These are phyloP conservation scores for Gymnopus androsaceus DNA, from an alignment of 1,284 basidiomycete genomes.

Conservation along the genomic window DNA sequence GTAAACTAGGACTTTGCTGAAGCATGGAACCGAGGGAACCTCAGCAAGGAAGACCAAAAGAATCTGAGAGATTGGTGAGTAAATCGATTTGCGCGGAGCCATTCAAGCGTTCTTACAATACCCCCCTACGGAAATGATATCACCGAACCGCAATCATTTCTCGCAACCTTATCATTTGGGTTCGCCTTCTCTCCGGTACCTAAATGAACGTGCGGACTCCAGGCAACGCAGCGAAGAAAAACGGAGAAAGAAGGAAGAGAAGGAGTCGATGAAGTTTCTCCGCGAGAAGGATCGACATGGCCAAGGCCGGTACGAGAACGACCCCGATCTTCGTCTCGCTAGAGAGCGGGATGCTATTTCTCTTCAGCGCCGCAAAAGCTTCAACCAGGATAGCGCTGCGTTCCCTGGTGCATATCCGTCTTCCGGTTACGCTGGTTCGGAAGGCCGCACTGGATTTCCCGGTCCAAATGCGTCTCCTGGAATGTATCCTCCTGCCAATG, in stretches of 20 bases:
- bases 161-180: not conserved
- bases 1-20: constrained; percentile 55
- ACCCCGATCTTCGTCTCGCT: constrained; percentile 52
- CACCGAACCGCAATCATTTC: not conserved
- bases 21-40: constrained; percentile 50
- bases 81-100: not conserved
- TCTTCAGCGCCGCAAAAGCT: constrained; percentile 45
- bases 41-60: constrained; percentile 43
- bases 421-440: constrained; percentile 8
- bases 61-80: constrained; percentile 52
- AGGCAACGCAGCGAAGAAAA: constrained; percentile 64
- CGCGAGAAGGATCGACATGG: constrained; percentile 43
- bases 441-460: not conserved
- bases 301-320: constrained; percentile 42
- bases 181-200: constrained; percentile 14
- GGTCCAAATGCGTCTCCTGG: no score
- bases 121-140: not conserved
- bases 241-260: constrained; percentile 57
- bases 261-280: constrained; percentile 49
- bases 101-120: not conserved
- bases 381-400: constrained; percentile 32
- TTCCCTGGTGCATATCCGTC: not conserved
- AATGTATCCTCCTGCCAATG: constrained; percentile 6
- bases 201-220: not conserved
- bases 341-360: constrained; percentile 51